phyloP scores from a whole-genome alignment of 768 basidiomycete genomes.

The Termitomyces sp. region DNA sequence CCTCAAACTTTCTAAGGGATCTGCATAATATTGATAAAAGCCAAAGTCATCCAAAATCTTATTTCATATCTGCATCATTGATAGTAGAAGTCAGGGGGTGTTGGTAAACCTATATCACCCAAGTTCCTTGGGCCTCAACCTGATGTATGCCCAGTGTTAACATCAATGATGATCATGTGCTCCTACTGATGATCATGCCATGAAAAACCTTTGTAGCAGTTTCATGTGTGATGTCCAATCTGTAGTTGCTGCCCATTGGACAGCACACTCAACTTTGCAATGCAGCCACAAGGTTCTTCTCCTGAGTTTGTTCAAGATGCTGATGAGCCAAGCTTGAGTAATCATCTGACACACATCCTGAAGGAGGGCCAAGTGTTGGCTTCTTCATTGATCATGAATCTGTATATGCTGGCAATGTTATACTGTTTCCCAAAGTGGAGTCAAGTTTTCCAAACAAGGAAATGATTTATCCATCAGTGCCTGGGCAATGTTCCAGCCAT shows the following conservation, averaged over 20 bases:
- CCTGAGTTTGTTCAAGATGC: too few species aligned
- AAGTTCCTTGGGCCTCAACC: too few species aligned
- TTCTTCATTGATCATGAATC: slow-evolving; percentile 46
- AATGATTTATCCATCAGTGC: slow-evolving; percentile 40
- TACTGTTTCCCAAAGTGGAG: slow-evolving; percentile 20
- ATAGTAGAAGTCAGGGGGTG: too few species aligned
- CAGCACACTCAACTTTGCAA: slow-evolving; percentile 63
- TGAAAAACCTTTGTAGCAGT: slow-evolving; percentile 50
- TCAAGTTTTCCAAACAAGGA: slow-evolving; percentile 28
- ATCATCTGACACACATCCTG: slow-evolving; percentile 68
- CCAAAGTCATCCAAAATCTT: neutral
- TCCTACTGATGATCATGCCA: too few species aligned
- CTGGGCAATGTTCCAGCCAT: too few species aligned
- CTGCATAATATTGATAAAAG: neutral
- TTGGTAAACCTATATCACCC: too few species aligned
- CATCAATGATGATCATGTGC: too few species aligned
- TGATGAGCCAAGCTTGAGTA: slow-evolving; percentile 72
- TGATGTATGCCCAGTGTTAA: too few species aligned
- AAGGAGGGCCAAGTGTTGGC: slow-evolving; percentile 51
- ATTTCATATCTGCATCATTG: neutral
- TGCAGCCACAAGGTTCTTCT: slow-evolving; percentile 33
- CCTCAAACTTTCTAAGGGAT: neutral
- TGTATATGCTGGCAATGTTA: slow-evolving; percentile 39
- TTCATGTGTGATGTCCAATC: slow-evolving; percentile 28
- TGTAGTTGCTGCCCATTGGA: slow-evolving; percentile 58